phyloP scores from a whole-genome alignment of 768 basidiomycete species.

The Hemileccinum impolitum region DNA sequence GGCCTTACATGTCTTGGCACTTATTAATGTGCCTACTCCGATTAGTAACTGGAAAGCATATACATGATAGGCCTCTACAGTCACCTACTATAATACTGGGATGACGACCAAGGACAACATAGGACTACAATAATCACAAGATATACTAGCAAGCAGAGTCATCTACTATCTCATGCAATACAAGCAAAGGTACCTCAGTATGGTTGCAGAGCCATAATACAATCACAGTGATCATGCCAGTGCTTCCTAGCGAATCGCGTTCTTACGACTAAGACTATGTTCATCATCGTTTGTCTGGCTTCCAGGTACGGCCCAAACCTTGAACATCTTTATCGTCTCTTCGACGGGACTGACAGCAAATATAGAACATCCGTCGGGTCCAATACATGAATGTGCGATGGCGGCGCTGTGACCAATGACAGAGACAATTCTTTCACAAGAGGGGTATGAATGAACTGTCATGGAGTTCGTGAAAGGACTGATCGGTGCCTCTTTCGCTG shows the following conservation, averaged over 20 bases:
- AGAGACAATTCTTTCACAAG: constrained; percentile 47
- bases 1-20: no score
- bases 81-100: background rate
- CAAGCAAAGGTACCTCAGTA: constrained; percentile 7
- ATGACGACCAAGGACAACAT: background rate
- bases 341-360: constrained; percentile 64
- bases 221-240: background rate
- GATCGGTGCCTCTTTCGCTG: constrained; percentile 19
- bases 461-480: constrained; percentile 39
- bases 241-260: constrained; percentile 24
- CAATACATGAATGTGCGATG: constrained; percentile 59
- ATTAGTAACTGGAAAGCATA: no score
- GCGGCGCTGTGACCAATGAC: constrained; percentile 53
- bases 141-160: constrained; percentile 6
- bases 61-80: background rate
- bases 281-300: constrained; percentile 16
- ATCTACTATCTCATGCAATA: constrained; percentile 1
- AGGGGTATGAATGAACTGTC: constrained; percentile 54
- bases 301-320: constrained; percentile 48
- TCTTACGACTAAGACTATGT: constrained; percentile 22
- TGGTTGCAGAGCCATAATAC: constrained; percentile 6
- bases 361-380: constrained; percentile 58
- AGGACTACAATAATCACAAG: constrained; percentile 9
- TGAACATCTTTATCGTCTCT: constrained; percentile 72
- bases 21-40: no score